These are phyloP conservation scores for Apostasia ramifera DNA, from an alignment of 106 monocot genomes.

Conservation along the genomic window DNA sequence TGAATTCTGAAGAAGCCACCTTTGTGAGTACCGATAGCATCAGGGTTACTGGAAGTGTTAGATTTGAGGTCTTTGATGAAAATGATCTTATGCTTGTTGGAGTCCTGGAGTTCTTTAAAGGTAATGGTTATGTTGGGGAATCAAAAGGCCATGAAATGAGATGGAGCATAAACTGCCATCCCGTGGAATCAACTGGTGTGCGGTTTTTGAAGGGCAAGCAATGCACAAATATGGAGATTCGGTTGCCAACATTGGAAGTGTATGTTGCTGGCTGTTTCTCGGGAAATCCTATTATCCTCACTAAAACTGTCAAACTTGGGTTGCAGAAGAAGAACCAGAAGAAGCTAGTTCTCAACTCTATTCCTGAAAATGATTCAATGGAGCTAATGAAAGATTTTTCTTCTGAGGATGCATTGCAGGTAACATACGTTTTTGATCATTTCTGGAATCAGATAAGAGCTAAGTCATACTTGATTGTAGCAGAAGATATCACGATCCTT, in stretches of 20 bases:
- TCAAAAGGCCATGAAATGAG: constrained; percentile 12
- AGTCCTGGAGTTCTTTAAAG: constrained; percentile 20
- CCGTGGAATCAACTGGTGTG: constrained; percentile 2
- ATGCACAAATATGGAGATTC: constrained; percentile 7
- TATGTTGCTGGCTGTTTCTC: constrained; percentile 27
- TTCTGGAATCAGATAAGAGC: too few relatives aligned
- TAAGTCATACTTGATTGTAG: too few relatives aligned
- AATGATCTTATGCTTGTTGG: constrained; percentile 39
- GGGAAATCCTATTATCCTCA: constrained; percentile 13
- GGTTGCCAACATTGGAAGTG: constrained; percentile 30
- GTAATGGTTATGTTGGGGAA: constrained; percentile 27
- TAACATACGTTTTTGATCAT: constrained; percentile 6
- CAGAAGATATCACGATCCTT: too few relatives aligned
- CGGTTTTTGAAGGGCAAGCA: constrained; percentile 17
- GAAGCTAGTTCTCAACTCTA: constrained; percentile 41
- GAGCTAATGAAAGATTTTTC: constrained; percentile 25
- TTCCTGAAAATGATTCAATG: constrained; percentile 48
- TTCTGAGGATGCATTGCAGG: constrained; percentile 31
- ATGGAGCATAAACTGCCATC: constrained; percentile 24
- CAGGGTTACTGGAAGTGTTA: constrained; percentile 51
- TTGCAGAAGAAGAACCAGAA: constrained; percentile 35
- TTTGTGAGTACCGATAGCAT: constrained; percentile 72
- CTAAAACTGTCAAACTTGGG: constrained; percentile 39
- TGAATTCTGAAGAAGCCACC: constrained; percentile 57
- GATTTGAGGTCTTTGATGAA: constrained; percentile 54